phyloP scores from a whole-genome alignment of 2,329 filamentous ascomycete genomes.

The Arthrobotrys entomopaga region DNA sequence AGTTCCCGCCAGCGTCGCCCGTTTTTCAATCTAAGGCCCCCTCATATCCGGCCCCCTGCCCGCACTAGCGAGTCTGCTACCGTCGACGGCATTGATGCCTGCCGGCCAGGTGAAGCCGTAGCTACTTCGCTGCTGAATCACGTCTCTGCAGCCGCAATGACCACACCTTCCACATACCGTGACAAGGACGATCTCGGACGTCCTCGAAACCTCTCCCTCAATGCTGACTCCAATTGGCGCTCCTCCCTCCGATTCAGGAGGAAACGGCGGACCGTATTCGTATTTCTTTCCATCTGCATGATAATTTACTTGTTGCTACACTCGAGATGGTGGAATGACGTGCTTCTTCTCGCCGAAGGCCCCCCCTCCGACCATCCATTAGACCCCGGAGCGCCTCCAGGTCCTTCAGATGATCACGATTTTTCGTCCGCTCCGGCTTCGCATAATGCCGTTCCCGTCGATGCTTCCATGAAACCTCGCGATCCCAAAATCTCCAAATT shows the following conservation, averaged over 20 bases:
- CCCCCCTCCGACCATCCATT: conserved; percentile 2
- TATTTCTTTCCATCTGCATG: conserved; percentile 35
- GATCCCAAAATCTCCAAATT: conserved; percentile 40
- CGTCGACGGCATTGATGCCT: conserved; percentile 28
- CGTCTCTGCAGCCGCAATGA: conserved; percentile 21
- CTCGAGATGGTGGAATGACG: conserved; percentile 43
- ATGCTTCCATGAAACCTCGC: conserved; percentile 21
- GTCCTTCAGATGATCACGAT: conserved; percentile 2
- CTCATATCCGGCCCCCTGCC: conserved; percentile 4
- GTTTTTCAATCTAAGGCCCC: not conserved
- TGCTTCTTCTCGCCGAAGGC: conserved; percentile 34
- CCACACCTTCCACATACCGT: conserved; percentile 33
- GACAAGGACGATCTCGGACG: conserved; percentile 53
- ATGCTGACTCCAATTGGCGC: conserved; percentile 35
- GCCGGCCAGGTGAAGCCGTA: conserved; percentile 8
- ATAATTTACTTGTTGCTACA: conserved; percentile 45
- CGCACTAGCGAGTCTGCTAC: not conserved
- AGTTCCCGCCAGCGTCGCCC: not conserved
- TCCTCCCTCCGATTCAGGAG: conserved; percentile 38
- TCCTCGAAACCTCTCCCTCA: conserved; percentile 26
- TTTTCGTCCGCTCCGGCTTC: conserved; percentile 34
- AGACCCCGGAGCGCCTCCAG: not conserved
- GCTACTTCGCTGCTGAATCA: conserved; percentile 11
- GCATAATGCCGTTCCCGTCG: conserved; percentile 32
- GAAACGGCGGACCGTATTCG: conserved; percentile 44